Conservation (phyloP, 768 basidiomycete species). For the Hemileccinum impolitum region DNA sequence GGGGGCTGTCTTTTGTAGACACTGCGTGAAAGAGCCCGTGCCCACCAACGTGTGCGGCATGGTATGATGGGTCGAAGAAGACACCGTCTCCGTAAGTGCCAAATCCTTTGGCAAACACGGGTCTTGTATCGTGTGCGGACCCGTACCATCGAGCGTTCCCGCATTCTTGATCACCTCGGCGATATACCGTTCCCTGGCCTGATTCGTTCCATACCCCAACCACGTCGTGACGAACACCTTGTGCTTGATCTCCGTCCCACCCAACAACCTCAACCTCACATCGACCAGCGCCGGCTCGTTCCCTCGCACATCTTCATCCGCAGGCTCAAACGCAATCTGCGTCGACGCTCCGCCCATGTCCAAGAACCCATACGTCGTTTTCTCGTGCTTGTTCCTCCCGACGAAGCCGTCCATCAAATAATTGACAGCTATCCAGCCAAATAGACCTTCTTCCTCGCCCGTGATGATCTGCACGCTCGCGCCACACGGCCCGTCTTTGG, state of each 20-base stretch:
- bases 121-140: conserved; percentile 55
- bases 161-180: conserved; percentile 59
- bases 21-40: conserved; percentile 87
- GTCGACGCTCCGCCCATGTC: conserved; percentile 99
- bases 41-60: conserved; percentile 64
- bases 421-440: conserved; percentile 99
- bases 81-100: conserved; percentile 53
- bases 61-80: conserved; percentile 35
- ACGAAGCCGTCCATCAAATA: conserved; percentile 97
- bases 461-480: conserved; percentile 91
- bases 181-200: conserved; percentile 92
- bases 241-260: conserved; percentile 85
- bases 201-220: conserved; percentile 97
- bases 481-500: conserved; percentile 79
- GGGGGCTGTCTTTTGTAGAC: conserved; percentile 66
- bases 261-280: conserved; percentile 76
- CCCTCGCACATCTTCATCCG: conserved; percentile 46
- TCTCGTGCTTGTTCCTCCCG: conserved; percentile 40
- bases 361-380: conserved; percentile 92
- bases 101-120: conserved; percentile 88
- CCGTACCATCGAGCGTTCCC: conserved; percentile 18
- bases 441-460: conserved; percentile 96
- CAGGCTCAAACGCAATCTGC: conserved; percentile 96
- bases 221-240: conserved; percentile 97
- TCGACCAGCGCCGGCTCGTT: conserved; percentile 61